phyloP scores from a whole-genome alignment of 2,329 filamentous ascomycete species.

The Colletotrichum cereale region DNA sequence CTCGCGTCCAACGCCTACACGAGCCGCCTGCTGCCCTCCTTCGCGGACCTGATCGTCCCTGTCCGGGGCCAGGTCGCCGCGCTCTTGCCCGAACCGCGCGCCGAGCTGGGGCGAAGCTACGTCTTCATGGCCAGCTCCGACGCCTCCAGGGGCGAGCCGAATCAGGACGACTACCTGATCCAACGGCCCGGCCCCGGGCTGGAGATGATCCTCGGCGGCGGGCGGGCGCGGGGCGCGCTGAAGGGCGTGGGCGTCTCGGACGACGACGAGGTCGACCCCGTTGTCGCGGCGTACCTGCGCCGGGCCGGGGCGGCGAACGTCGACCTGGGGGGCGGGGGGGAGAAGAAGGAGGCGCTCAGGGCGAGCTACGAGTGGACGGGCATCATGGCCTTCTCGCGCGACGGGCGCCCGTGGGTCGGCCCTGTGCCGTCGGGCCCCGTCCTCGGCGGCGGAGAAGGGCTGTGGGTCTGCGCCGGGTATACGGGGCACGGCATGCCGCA shows the following conservation, averaged over 20 bases:
- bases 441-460: constrained; percentile 63
- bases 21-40: constrained; percentile 76
- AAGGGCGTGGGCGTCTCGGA: constrained; percentile 69
- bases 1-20: constrained; percentile 90
- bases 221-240: constrained; percentile 67
- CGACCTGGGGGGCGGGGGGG: constrained; percentile 53
- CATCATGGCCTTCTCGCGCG: constrained; percentile 81
- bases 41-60: constrained; percentile 80
- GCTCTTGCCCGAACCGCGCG: constrained; percentile 61
- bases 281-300: constrained; percentile 68
- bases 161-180: constrained; percentile 78
- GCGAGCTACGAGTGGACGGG: constrained; percentile 80
- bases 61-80: constrained; percentile 80
- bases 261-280: constrained; percentile 69
- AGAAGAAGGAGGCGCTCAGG: constrained; percentile 59
- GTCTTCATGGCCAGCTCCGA: constrained; percentile 64
- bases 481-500: constrained; percentile 85
- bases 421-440: constrained; percentile 62
- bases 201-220: constrained; percentile 79
- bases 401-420: constrained; percentile 79
- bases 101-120: constrained; percentile 68
- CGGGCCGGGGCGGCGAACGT: constrained; percentile 56
- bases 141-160: constrained; percentile 45
- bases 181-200: constrained; percentile 72
- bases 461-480: constrained; percentile 76